A percentile compares a stretch with the other conserved stretches of the same genome.
phyloP scores from a whole-genome alignment of 202 grass and related monocot genomes.

The Panicum hallii region DNA sequence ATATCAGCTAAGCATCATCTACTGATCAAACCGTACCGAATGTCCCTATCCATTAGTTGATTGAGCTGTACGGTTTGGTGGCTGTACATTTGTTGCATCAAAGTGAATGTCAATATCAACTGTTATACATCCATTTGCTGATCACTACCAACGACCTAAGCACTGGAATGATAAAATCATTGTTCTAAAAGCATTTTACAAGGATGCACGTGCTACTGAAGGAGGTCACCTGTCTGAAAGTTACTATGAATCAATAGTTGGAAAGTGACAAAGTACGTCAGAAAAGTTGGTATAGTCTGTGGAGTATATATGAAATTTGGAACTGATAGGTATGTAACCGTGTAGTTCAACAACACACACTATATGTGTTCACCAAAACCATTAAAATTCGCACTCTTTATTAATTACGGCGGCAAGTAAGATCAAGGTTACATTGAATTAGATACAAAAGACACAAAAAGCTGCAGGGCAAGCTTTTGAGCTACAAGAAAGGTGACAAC shows the following conservation, averaged over 20 bases:
- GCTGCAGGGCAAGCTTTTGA: slow-evolving; percentile 8
- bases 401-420: slow-evolving; percentile 26
- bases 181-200: background rate
- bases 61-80: background rate
- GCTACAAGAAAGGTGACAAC: slow-evolving; percentile 40
- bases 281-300: no score
- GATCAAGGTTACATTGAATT: background rate
- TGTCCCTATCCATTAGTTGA: background rate
- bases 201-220: background rate
- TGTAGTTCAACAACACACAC: background rate
- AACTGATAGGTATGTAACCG: no score
- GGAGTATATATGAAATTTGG: background rate
- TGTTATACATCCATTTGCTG: background rate
- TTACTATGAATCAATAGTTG: background rate
- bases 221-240: background rate
- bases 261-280: background rate
- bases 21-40: no score
- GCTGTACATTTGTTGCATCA: background rate
- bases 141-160: background rate
- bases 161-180: background rate
- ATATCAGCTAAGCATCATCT: no score
- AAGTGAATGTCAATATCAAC: background rate
- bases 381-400: slow-evolving; percentile 37
- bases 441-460: background rate
- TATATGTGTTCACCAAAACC: background rate